phyloP scores from a whole-genome alignment of 2,329 filamentous ascomycete genomes.

The Colletotrichum siamense region DNA sequence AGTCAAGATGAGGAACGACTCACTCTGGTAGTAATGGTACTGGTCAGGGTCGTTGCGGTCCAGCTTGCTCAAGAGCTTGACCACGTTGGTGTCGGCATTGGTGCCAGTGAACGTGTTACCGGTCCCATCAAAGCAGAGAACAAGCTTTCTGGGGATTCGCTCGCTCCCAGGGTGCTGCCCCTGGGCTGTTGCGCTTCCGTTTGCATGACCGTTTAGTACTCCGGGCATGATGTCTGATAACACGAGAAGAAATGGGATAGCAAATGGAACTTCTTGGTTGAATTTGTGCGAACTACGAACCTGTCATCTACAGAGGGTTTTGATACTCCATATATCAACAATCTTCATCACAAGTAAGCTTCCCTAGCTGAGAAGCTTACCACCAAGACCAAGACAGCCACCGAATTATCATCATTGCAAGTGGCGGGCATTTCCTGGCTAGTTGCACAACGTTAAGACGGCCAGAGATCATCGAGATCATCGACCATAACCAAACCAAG shows the following conservation, averaged over 20 bases:
- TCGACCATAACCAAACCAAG: neutral
- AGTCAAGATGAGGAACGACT: conserved; percentile 11
- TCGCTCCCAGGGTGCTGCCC: neutral
- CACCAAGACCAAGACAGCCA: neutral
- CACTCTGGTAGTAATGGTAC: conserved; percentile 56
- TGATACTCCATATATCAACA: neutral
- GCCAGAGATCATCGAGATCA: neutral
- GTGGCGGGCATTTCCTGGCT: neutral
- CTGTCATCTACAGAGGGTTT: fast-evolving
- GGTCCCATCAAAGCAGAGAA: conserved; percentile 56
- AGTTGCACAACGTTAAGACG: neutral
- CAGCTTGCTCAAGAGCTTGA: conserved; percentile 54
- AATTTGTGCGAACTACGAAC: fast-evolving
- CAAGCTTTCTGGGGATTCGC: conserved; percentile 39
- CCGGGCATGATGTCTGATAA: neutral
- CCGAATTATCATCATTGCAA: fast-evolving
- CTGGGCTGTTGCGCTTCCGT: neutral
- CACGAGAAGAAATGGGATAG: neutral
- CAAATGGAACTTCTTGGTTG: neutral
- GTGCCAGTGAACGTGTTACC: conserved; percentile 51
- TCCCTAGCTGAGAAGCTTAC: neutral
- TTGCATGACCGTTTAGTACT: neutral
- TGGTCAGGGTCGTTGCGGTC: conserved; percentile 49
- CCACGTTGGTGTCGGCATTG: conserved; percentile 57
- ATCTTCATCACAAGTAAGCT: neutral